Conservation (phyloP, 345 rosid genomes). For the Eucalyptus erythrocorys region DNA sequence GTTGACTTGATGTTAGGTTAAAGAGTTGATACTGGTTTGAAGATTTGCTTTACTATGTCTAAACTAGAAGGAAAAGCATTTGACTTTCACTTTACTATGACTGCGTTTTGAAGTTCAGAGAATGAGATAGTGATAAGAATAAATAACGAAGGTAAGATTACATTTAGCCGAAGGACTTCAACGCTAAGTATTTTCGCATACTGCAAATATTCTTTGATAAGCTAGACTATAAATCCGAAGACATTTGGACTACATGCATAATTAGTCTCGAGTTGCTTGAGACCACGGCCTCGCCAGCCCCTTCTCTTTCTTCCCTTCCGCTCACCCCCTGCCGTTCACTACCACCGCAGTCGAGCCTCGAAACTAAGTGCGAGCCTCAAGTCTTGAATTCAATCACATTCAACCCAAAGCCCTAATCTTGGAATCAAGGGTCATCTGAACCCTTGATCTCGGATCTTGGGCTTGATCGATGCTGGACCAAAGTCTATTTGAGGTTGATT, state of each 20-base stretch:
- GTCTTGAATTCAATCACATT: not conserved
- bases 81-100: not conserved
- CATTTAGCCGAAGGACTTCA: accelerated
- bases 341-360: not conserved
- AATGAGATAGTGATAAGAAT: not conserved
- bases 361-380: not conserved
- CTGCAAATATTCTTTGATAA: not conserved
- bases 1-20: not conserved
- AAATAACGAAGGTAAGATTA: accelerated
- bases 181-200: not conserved
- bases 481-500: too few relatives aligned
- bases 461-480: too few relatives aligned
- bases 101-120: not conserved
- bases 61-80: not conserved
- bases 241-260: not conserved
- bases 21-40: not conserved
- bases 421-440: accelerated
- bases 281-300: not conserved
- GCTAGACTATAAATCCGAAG: accelerated
- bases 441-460: not conserved
- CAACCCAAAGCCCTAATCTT: not conserved
- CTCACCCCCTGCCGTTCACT: not conserved
- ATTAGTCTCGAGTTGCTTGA: not conserved
- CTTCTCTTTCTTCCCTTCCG: not conserved
- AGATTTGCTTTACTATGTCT: not conserved